Base-by-base conservation (phyloP, 2,329 filamentous ascomycete species). In the Ophiostoma ulmi region DNA sequence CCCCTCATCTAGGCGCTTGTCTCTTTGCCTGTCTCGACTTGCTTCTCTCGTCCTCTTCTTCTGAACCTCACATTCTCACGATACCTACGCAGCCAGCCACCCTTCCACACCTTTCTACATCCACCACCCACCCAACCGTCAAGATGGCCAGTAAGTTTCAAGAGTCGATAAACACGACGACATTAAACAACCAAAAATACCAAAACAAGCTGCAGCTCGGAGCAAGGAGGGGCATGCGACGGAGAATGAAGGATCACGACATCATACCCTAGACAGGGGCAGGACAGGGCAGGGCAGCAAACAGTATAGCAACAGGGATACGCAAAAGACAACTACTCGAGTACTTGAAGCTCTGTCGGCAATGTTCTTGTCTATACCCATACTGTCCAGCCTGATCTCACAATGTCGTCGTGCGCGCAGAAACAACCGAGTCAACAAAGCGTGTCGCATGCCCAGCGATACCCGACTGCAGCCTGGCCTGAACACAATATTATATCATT, bases 121-220 rank as follows among this genome's bases (percentile, higher is more conserved):
- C 36, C 36, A 65, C 63, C 63, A 39, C 63, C 63, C 63, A 65
- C 63, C 38, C 39, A 44, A 67, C 39, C 58, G 26, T 64, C 48
- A 63, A 55, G 31, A 68, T 68, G 66, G 66, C 41, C 20, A 20
- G 66, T 68, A 55, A 52, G 66, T 68, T 36, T 13, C 10, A 35
- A 35, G 52, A 35, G 6, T 48, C 44, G 44, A 17, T 7, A 48
- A 7, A 31, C 31, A 31, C 31, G 3, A 48, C 44, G 17, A 48
- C n/a, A 48, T 10, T 39, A 8, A 39, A 39, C 11, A 39, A 48
- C 6, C 44, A 20, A 35, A 31, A 14, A 20, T n/a, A 13, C 7
- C 20, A 39, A 14, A 13, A 41, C 63, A 36, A 22, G 36, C 20
- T 38, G 63, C 36, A 39, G 63, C 63, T 14, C 14, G 17, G 35